Conservation (phyloP, 2,329 filamentous ascomycete species). For the Talaromyces sp. region DNA sequence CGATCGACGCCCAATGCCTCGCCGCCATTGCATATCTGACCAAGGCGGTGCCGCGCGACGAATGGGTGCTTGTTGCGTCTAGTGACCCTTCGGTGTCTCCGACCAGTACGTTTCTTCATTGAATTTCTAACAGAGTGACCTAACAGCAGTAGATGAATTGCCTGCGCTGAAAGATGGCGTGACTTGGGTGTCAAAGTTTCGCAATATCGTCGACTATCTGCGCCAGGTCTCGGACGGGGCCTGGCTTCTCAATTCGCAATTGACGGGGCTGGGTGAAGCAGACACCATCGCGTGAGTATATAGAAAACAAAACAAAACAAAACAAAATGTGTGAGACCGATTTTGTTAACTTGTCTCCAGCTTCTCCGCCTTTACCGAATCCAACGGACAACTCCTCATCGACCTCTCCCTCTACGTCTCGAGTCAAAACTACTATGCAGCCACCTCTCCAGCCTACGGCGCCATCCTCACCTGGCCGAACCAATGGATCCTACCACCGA, state of each 20-base stretch:
- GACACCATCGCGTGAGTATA: slow-evolving; percentile 47
- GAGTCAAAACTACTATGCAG: slow-evolving; percentile 74
- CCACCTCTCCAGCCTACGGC: slow-evolving; percentile 77
- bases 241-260: slow-evolving; percentile 45
- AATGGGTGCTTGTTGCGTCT: slow-evolving; percentile 69
- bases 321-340: background rate
- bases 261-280: slow-evolving; percentile 40
- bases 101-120: slow-evolving; percentile 52
- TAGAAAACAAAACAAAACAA: background rate
- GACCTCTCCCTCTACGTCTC: slow-evolving; percentile 88
- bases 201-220: slow-evolving; percentile 51
- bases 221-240: slow-evolving; percentile 42
- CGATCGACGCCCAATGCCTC: slow-evolving; percentile 86
- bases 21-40: slow-evolving; percentile 75
- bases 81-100: slow-evolving; percentile 69
- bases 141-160: slow-evolving; percentile 44
- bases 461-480: slow-evolving; percentile 77
- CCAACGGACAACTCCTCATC: slow-evolving; percentile 70
- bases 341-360: slow-evolving; percentile 13
- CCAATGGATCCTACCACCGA: slow-evolving; percentile 78
- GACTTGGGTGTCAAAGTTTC: slow-evolving; percentile 50
- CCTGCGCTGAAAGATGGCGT: slow-evolving; percentile 54
- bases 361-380: slow-evolving; percentile 64
- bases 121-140: too few relatives aligned
- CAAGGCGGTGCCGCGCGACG: slow-evolving; percentile 52